Evolutionary conservation across 164 flowering plant species (phyloP), one percentile per base, ranked within the genome.

Genomic region (Warburgia ugandensis): DNA sequence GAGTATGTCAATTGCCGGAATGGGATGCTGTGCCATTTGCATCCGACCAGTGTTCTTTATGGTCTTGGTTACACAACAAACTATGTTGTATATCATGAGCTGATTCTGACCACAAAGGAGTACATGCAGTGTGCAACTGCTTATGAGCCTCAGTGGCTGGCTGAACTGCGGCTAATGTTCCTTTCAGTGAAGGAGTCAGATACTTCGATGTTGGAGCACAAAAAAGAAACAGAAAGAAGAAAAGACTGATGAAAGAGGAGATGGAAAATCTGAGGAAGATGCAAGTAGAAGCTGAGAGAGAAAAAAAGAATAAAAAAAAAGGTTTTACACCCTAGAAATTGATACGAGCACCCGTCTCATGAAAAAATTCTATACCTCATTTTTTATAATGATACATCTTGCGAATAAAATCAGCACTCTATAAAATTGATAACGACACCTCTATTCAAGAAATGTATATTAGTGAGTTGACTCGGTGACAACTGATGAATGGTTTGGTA

Each of bases 81-180:
- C 22, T 76, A 84, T 48, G 89, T 91, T 35, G 96, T 91, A 1
- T 91, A 91, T 62, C 97, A 91, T 20, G 97, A 91, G 60, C 35
- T 85, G 61, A 68, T 84, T 10, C 55, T 87, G 67, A 91, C 96
- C 0, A 61, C 81, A 3, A 91, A 91, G 58, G 96, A 91, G 61
- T 91, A 87, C 58, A 91, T 91, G 95, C 94, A 84, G 49, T 84
- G 89, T 53, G 96, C 74, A 3, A 87, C 96, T 0, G 68, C 92
- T 0, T 94, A 87, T 46, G 94, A 91, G 70, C 83, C 97, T 0
- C 83, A 84, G 56, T 91, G 97, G 97, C 46, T 91, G 66, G 94
- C 96, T 0, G 97, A 91, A 69, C 45, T 84, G 21, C 95, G 95
- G 5, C 92, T 95, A 11, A 81, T 89, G 95, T 86, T 89, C 42